A percentile compares a stretch with the other conserved stretches of the same genome.
Evolutionary conservation across 75 land plant genomes (phyloP).

Genomic region (Pinus tabuliformis): DNA sequence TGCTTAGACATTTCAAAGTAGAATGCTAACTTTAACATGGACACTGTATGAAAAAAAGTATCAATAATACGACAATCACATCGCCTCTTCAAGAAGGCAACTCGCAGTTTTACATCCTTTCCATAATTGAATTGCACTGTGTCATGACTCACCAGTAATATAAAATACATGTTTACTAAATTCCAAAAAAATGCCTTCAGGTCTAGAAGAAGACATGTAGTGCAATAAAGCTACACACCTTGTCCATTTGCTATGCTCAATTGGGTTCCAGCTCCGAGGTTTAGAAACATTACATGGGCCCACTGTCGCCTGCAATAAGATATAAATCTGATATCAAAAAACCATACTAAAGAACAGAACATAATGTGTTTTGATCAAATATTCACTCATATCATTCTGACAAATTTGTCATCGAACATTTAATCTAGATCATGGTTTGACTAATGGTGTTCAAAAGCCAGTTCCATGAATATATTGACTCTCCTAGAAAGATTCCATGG

Average conservation of each 20-base stretch:
- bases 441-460: neutral
- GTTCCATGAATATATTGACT: neutral
- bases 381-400: too few species aligned
- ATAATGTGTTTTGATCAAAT: neutral
- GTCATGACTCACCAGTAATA: neutral
- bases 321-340: neutral
- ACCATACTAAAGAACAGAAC: neutral
- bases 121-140: neutral
- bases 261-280: conserved; percentile 81
- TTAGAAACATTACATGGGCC: conserved; percentile 86
- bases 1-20: too few species aligned
- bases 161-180: neutral
- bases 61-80: neutral
- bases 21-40: too few species aligned
- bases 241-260: conserved; percentile 87
- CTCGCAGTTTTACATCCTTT: neutral
- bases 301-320: conserved; percentile 75
- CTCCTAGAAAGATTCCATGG: neutral
- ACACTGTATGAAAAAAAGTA: neutral
- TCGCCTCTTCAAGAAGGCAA: neutral
- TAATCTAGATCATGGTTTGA: neutral
- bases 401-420: neutral
- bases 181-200: neutral
- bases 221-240: conserved; percentile 42
- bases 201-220: neutral